Conservation (phyloP, 371 early-diverging fungal genomes). For the Rozella allomycis region DNA sequence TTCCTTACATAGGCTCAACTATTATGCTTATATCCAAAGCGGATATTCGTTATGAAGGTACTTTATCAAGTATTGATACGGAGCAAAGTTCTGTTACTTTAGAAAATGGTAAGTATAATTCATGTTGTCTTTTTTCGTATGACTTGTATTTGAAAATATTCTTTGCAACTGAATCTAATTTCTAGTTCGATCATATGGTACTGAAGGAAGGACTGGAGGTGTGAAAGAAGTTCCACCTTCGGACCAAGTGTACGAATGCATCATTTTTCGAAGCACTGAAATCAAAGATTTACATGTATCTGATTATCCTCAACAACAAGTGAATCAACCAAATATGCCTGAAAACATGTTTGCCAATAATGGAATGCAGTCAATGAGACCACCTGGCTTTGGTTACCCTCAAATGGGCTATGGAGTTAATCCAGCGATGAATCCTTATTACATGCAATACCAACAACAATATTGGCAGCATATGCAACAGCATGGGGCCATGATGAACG, state of each 20-base stretch:
- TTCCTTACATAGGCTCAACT: neutral
- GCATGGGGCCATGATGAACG: no score
- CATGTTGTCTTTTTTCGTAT: no score
- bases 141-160: no score
- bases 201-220: conserved; percentile 24
- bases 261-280: conserved; percentile 77
- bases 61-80: conserved; percentile 62
- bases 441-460: no score
- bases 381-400: no score
- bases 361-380: no score
- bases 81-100: conserved; percentile 74
- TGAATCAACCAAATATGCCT: conserved; percentile 23
- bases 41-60: conserved; percentile 77
- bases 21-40: conserved; percentile 53
- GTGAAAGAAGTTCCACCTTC: conserved; percentile 64
- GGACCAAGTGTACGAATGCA: conserved; percentile 63
- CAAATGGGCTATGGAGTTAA: no score
- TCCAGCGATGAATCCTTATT: no score
- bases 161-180: conserved; percentile 1
- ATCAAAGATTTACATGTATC: conserved; percentile 77
- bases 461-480: neutral
- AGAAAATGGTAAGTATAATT: conserved; percentile 43
- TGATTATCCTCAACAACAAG: conserved; percentile 31
- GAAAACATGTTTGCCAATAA: no score
- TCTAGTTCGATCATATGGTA: conserved; percentile 18